phyloP scores from a whole-genome alignment of 352 stramenopile genomes.

The Phytophthora uliginosa region DNA sequence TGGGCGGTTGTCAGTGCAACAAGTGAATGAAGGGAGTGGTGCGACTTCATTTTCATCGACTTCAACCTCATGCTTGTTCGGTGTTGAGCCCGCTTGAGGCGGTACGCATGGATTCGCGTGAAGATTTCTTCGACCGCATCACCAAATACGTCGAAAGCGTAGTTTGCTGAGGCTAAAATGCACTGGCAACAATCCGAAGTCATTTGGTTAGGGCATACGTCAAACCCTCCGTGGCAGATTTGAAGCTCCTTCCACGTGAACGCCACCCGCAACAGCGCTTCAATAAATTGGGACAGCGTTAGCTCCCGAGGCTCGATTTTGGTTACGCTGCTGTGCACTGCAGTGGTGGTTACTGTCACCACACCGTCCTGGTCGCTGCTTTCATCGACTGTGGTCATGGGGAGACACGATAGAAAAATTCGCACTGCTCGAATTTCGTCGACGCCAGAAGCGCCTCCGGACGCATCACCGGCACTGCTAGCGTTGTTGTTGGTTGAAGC shows the following conservation, averaged over 20 bases:
- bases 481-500: not conserved
- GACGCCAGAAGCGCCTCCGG: slow-evolving; percentile 25
- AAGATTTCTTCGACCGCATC: slow-evolving; percentile 60
- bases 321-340: not conserved
- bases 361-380: slow-evolving; percentile 12
- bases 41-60: slow-evolving; percentile 30
- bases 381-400: slow-evolving; percentile 35
- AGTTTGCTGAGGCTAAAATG: slow-evolving; percentile 25
- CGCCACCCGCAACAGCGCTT: slow-evolving; percentile 58
- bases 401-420: slow-evolving; percentile 71
- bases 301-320: slow-evolving; percentile 38
- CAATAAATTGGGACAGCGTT: slow-evolving; percentile 59
- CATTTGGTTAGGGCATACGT: slow-evolving; percentile 65
- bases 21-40: slow-evolving; percentile 25
- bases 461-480: slow-evolving; percentile 9
- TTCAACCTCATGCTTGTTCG: slow-evolving; percentile 46
- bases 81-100: slow-evolving; percentile 34
- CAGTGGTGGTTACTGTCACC: not conserved
- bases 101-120: slow-evolving; percentile 40
- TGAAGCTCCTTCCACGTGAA: slow-evolving; percentile 57
- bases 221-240: slow-evolving; percentile 60
- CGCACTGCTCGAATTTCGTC: slow-evolving; percentile 65
- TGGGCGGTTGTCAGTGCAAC: slow-evolving; percentile 21
- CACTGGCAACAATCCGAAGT: slow-evolving; percentile 61
- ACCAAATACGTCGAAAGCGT: slow-evolving; percentile 56